Evolutionary conservation across 2,329 filamentous ascomycete genomes (phyloP).

Genomic region (Chrysosporium keratinophilum): DNA sequence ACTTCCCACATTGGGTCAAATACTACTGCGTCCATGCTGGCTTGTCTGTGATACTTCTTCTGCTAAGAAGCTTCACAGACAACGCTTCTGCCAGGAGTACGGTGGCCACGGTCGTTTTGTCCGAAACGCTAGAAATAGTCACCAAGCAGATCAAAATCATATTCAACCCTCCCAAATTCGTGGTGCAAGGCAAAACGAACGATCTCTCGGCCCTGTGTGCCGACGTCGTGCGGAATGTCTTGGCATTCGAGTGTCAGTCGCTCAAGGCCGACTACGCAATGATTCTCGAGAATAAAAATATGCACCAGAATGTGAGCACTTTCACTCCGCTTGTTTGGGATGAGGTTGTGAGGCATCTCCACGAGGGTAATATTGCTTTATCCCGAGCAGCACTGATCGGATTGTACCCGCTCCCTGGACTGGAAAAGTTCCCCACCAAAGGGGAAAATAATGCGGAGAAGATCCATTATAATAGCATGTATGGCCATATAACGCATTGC

Average conservation of each 20-base stretch:
- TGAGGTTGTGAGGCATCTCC: constrained; percentile 57
- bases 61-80: constrained; percentile 40
- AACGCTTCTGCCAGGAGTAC: constrained; percentile 37
- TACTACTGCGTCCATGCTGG: constrained; percentile 40
- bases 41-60: constrained; percentile 37
- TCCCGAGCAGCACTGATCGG: constrained; percentile 64
- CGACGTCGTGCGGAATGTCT: constrained; percentile 54
- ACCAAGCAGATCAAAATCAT: constrained; percentile 45
- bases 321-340: constrained; percentile 72
- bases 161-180: constrained; percentile 46
- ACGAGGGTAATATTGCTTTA: constrained; percentile 57
- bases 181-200: constrained; percentile 39
- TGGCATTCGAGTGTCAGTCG: constrained; percentile 62
- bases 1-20: constrained; percentile 34
- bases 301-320: constrained; percentile 57
- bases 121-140: constrained; percentile 40
- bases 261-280: constrained; percentile 58
- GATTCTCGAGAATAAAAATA: constrained; percentile 49
- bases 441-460: constrained; percentile 42
- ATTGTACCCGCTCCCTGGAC: constrained; percentile 57
- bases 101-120: constrained; percentile 40
- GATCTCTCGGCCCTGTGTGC: constrained; percentile 49
- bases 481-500: constrained; percentile 50
- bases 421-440: constrained; percentile 60
- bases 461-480: constrained; percentile 66